Percentiles rank a stretch among this genome's conserved stretches.
phyloP scores from a whole-genome alignment of 148 eudicot species.

The Amaranthus palmeri region DNA sequence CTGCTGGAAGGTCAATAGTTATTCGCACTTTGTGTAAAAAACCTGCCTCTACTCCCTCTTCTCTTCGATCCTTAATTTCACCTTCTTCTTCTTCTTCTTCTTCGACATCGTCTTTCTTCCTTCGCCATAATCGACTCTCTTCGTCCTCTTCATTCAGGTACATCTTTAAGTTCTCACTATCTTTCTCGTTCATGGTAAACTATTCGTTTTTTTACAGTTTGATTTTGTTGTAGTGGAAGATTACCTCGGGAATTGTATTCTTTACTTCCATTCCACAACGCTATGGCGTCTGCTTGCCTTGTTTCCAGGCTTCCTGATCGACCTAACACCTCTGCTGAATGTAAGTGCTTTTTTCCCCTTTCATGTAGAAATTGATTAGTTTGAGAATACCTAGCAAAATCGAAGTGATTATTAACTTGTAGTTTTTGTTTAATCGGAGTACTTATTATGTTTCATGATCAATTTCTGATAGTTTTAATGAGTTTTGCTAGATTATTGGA shows the following conservation, averaged over 20 bases:
- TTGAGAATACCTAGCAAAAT: too few relatives aligned
- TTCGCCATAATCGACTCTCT: conserved; percentile 11
- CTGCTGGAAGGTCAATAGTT: conserved; percentile 9
- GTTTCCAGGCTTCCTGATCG: conserved; percentile 24
- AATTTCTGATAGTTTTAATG: too few relatives aligned
- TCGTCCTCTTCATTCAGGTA: conserved; percentile 11
- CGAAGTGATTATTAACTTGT: too few relatives aligned
- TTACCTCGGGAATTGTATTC: conserved; percentile 17
- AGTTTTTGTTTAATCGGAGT: too few relatives aligned
- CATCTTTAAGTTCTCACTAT: too few relatives aligned
- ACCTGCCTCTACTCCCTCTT: neutral
- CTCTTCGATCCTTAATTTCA: conserved; percentile 3
- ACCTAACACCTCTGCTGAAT: neutral
- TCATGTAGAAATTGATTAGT: neutral
- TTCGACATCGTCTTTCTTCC: neutral
- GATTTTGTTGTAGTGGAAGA: neutral
- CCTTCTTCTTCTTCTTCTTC: neutral
- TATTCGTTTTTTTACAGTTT: neutral
- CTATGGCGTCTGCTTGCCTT: conserved; percentile 20
- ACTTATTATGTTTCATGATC: too few relatives aligned
- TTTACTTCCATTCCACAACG: conserved; percentile 9
- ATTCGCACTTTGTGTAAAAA: conserved; percentile 1
- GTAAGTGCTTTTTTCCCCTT: neutral
- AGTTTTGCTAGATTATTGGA: too few relatives aligned
- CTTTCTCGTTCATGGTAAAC: neutral